Conservation (phyloP, 441 rosid genomes). For the Adansonia grandidieri region DNA sequence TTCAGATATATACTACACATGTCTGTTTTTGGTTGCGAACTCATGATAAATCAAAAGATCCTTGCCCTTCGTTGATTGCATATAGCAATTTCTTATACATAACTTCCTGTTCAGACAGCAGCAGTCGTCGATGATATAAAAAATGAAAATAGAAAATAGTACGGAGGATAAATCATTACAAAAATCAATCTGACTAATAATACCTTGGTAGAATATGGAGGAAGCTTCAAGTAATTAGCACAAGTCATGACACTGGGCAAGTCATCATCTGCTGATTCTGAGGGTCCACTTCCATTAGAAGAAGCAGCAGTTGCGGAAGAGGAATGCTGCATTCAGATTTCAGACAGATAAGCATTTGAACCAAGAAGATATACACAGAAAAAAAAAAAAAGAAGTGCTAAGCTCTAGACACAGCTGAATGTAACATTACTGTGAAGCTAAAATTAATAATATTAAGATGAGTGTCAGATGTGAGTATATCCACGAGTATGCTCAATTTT, state of each 20-base stretch:
- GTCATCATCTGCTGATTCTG: conserved; percentile 91
- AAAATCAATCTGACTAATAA: background rate
- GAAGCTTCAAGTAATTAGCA: conserved; percentile 99
- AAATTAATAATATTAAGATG: background rate
- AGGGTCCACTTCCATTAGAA: conserved; percentile 67
- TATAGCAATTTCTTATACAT: conserved; percentile 91
- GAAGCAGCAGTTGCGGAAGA: conserved; percentile 64
- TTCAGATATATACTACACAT: conserved; percentile 41
- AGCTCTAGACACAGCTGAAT: conserved; percentile 1
- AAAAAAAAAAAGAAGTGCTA: background rate
- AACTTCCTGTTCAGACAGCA: conserved; percentile 70
- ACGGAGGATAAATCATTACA: background rate
- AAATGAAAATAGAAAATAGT: background rate
- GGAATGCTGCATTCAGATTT: conserved; percentile 67
- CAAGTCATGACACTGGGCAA: conserved; percentile 99
- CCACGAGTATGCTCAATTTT: no score
- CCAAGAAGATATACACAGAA: background rate
- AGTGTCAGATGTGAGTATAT: no score
- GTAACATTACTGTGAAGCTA: conserved; percentile 5
- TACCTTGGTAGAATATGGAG: conserved; percentile 73
- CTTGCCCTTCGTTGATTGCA: conserved; percentile 99
- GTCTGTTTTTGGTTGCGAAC: conserved; percentile 30
- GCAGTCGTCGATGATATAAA: conserved; percentile 20
- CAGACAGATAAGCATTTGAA: conserved; percentile 10
- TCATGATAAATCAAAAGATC: conserved; percentile 95